Evolutionary conservation across 208 protist genomes (phyloP).

Genomic region (Acanthamoeba healyi): DNA sequence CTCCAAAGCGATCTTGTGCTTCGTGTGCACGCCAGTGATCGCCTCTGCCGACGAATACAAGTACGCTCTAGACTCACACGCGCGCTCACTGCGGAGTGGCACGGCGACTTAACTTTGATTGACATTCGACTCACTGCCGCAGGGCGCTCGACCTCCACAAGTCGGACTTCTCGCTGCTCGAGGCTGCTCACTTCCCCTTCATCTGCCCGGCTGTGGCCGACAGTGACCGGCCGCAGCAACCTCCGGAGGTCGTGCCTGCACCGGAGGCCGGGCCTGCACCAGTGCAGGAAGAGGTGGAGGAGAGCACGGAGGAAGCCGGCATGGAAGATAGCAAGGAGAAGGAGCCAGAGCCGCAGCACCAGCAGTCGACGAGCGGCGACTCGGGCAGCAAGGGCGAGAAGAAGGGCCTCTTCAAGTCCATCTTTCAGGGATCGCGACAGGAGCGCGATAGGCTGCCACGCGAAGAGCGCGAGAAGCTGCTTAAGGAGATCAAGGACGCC

Average conservation of each 20-base stretch:
- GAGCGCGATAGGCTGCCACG: not conserved
- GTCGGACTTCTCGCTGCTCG: conserved; percentile 26
- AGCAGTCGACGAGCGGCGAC: not conserved
- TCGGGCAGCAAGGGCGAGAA: not conserved
- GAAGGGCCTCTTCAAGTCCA: conserved; percentile 23
- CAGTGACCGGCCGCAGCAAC: too few species aligned
- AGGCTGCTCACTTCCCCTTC: not conserved
- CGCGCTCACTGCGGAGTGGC: not conserved
- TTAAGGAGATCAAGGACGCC: not conserved
- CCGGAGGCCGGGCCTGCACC: too few species aligned
- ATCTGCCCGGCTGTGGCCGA: not conserved
- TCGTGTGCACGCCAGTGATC: not conserved
- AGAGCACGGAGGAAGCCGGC: too few species aligned
- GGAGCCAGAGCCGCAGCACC: not conserved
- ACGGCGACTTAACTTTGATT: not conserved
- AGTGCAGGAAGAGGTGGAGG: too few species aligned
- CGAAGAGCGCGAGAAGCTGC: not conserved
- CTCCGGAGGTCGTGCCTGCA: too few species aligned
- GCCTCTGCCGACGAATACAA: not conserved
- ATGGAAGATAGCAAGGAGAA: not conserved
- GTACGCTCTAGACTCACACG: not conserved
- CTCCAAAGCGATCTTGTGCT: not conserved
- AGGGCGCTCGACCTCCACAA: not conserved
- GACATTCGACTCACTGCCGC: not conserved
- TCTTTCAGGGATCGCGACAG: not conserved